Evolutionary conservation across 2,329 filamentous ascomycete genomes (phyloP), one percentile per base, ranked within the genome.

Genomic region (Exophiala phaeomuriformis): DNA sequence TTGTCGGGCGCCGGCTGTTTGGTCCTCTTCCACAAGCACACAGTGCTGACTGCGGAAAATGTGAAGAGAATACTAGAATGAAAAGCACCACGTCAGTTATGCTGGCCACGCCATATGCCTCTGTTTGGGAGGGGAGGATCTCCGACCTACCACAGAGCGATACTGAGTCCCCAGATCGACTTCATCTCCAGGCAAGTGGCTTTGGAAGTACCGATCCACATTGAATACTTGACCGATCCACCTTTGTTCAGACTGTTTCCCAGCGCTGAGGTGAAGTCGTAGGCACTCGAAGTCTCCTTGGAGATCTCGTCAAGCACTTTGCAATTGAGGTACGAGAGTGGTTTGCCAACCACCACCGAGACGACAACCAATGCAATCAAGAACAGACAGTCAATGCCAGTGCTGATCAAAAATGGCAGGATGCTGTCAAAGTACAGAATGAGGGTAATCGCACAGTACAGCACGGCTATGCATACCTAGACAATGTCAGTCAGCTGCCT

Each of bases 131-230:
- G 33, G 7, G n/a, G n/a, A n/a, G n/a, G 7, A 7, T 7, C 7
- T 10, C 33, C 32, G 45, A 74, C 76, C 66, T 66, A 82, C 79
- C 79, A 89, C 47, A 94, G 78, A 3, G 83, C 83, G 69, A 95
- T 90, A 68, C 82, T 81, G 56, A 95, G 71, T 1, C 89, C 90
- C 90, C 90, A 95, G 61, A 93, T 81, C 10, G 86, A 81, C 77
- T 95, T 94, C 68, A 90, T 83, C 74, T 93, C 83, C 65, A 84
- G 82, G 73, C 90, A 96, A 51, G 86, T 86, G 12, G 78, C 65
- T 66, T 76, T 78, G 8, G 75, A 81, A 5, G 77, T 75, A n/a
- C 79, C 79, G 42, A 81, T 79, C 78, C 79, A 84, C 52, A 73
- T 69, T 9, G 65, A 64, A 55, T 82, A 73, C 19, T 74, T 71